Conservation (phyloP, 306 rosid genomes). For the Vigna trinervia region DNA sequence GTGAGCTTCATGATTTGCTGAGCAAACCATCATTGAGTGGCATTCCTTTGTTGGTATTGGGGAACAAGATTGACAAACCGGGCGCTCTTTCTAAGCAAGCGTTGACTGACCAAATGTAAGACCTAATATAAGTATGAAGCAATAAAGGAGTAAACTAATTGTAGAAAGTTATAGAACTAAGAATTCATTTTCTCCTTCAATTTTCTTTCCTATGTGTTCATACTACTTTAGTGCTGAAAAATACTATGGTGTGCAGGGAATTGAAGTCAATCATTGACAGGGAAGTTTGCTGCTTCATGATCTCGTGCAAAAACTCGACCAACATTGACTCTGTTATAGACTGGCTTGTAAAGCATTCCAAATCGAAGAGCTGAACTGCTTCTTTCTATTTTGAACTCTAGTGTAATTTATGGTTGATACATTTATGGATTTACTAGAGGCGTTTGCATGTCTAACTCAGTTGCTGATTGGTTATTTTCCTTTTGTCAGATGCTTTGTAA, state of each 20-base stretch:
- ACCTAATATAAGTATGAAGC: neutral
- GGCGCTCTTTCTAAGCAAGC: conserved; percentile 83
- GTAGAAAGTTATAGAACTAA: conserved; percentile 8
- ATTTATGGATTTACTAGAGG: conserved; percentile 57
- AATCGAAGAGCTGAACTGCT: conserved; percentile 75
- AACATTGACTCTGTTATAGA: conserved; percentile 88
- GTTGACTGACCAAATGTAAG: conserved; percentile 86
- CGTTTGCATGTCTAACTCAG: conserved; percentile 55
- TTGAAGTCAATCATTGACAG: conserved; percentile 77
- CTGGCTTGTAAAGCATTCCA: conserved; percentile 97
- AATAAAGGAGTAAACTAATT: conserved; percentile 5
- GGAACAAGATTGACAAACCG: conserved; percentile 86
- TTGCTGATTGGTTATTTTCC: conserved; percentile 53
- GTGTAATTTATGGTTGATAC: conserved; percentile 52
- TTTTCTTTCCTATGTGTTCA: conserved; percentile 5
- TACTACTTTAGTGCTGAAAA: conserved; percentile 36
- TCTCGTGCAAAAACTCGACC: conserved; percentile 95
- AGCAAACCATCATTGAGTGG: conserved; percentile 81
- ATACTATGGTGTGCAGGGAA: conserved; percentile 64
- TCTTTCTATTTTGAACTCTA: conserved; percentile 46
- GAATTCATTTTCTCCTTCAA: neutral
- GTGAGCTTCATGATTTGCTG: conserved; percentile 88
- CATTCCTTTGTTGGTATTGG: conserved; percentile 84
- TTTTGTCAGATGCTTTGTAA: conserved; percentile 35
- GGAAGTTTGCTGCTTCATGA: conserved; percentile 97